Base-by-base conservation (phyloP, 768 basidiomycete species). In the Phylloporus rhodoxanthus region DNA sequence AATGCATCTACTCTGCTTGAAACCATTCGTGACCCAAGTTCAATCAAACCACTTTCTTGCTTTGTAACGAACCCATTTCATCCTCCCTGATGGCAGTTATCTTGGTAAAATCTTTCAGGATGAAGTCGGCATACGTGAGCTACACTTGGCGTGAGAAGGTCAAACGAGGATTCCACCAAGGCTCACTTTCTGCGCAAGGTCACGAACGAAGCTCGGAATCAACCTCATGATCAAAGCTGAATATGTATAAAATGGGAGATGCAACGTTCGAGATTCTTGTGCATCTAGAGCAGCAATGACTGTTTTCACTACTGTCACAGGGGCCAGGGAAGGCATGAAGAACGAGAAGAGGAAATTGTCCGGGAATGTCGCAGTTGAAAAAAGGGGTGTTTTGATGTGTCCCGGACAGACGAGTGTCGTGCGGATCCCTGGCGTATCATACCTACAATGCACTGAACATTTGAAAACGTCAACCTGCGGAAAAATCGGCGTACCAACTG, bases 361-460 rank as follows among this genome's bases (percentile, higher is more conserved):
- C 4, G 87, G 81, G 36, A 83, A 67, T 9, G 62, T 67, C 19
- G 78, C 60, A 0, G 74, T 76, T 14, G 81, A 76, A 70, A 97
- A 98, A 62, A 98, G 76, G 2, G 78, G 75, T 0, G 94, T 95
- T 38, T 75, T 66, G 59, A 91, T 73, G 63, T 90, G 86, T 2
- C 90, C 89, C 1, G 95, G 85, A 46, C 84, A 75, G 51, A 98
- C 68, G 19, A 97, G 75, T 3, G 91, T 93, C 9, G 92, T 95
- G n/a, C 90, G 85, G 67, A 99, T 82, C 37, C 72, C 66, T 1
- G 87, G 87, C 26, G 81, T 75, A 33, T 79, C 71, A 69, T 91
- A 86, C n/a, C 85, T 84, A 53, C 23, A 36, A 50, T 7, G 36
- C 42, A 46, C 8, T 48, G 43, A 21, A 48, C 33, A 10, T 52